Percentiles rank a stretch among this genome's conserved stretches.
Conservation (phyloP, 139 green algal genomes). For the Picochlorum sp. region DNA sequence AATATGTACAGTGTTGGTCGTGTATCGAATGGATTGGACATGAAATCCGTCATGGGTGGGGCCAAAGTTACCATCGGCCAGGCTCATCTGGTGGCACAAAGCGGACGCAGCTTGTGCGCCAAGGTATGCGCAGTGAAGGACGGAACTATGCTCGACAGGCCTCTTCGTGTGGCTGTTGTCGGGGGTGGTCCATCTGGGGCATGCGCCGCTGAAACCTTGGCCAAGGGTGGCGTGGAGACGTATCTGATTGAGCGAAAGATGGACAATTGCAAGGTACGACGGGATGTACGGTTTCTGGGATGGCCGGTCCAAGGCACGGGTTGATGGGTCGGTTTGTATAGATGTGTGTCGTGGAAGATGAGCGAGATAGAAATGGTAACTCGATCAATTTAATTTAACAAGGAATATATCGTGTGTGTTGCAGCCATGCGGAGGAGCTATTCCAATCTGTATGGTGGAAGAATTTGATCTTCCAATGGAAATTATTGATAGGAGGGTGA, state of each 20-base stretch:
- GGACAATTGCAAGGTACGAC: slow-evolving; percentile 91
- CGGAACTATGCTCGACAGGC: slow-evolving; percentile 60
- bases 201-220: slow-evolving; percentile 90
- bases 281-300: neutral
- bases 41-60: too few relatives aligned
- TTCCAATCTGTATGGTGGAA: slow-evolving; percentile 98
- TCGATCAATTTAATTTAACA: neutral
- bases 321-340: neutral
- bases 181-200: slow-evolving; percentile 89
- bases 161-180: slow-evolving; percentile 85
- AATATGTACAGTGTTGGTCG: too few relatives aligned
- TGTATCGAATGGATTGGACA: too few relatives aligned
- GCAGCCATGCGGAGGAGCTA: slow-evolving; percentile 89
- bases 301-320: neutral
- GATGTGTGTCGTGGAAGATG: too few relatives aligned
- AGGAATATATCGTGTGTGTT: neutral
- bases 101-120: slow-evolving; percentile 4
- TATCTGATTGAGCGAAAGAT: slow-evolving; percentile 97
- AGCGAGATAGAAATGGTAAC: too few relatives aligned
- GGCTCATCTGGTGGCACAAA: too few relatives aligned
- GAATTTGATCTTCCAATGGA: slow-evolving; percentile 94
- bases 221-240: slow-evolving; percentile 84
- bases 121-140: slow-evolving; percentile 54
- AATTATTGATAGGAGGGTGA: slow-evolving; percentile 92
- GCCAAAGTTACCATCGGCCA: too few relatives aligned